These are phyloP conservation scores for Exophiala bonariae DNA, from an alignment of 2,329 filamentous ascomycete species.

Conservation along the genomic window DNA sequence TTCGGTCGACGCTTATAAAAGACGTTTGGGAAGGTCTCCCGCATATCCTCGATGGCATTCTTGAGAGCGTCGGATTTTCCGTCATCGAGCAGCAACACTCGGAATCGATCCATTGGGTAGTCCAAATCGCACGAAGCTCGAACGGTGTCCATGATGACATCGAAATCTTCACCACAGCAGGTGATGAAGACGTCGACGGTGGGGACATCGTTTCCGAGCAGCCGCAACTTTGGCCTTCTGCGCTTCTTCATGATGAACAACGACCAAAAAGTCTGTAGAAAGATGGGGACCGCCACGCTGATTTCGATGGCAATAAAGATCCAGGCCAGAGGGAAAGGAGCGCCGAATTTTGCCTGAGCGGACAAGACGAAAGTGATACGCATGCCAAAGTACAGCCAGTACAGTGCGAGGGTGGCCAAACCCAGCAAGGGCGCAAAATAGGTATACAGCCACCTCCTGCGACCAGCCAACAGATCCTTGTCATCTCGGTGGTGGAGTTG, in stretches of 20 bases:
- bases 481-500: constrained; percentile 39
- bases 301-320: constrained; percentile 57
- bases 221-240: constrained; percentile 50
- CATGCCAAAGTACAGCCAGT: constrained; percentile 49
- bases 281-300: constrained; percentile 51
- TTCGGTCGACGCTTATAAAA: constrained; percentile 46
- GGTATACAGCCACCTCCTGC: constrained; percentile 38
- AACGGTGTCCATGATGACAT: constrained; percentile 57
- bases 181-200: constrained; percentile 59
- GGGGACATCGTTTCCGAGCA: constrained; percentile 46
- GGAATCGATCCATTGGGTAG: constrained; percentile 54
- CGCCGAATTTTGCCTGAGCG: constrained; percentile 45
- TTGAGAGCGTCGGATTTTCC: constrained; percentile 38
- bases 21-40: constrained; percentile 38
- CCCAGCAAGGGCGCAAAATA: constrained; percentile 36
- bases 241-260: constrained; percentile 59
- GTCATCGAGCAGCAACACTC: constrained; percentile 58
- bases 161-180: constrained; percentile 57
- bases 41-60: constrained; percentile 36
- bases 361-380: constrained; percentile 55
- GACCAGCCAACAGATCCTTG: constrained; percentile 37
- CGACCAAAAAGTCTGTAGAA: constrained; percentile 60
- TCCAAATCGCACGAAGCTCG: constrained; percentile 54
- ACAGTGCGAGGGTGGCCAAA: constrained; percentile 36
- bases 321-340: constrained; percentile 55